Evolutionary conservation across 805 yeast genomes (phyloP).

Genomic region (Myxozyma nipponensis): DNA sequence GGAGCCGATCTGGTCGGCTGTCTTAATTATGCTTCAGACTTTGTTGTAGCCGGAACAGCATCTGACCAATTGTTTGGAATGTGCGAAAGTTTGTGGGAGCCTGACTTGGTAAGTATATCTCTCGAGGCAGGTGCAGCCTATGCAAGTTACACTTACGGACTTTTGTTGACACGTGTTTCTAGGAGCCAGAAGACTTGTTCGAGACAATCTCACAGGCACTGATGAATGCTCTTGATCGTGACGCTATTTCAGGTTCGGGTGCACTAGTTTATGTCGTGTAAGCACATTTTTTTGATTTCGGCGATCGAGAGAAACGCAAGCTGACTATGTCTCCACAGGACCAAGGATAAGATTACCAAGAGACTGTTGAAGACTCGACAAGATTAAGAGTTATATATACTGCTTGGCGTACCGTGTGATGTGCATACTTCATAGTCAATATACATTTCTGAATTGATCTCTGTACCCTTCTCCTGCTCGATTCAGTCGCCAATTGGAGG

Average conservation of each 20-base stretch:
- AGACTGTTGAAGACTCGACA: constrained; percentile 90
- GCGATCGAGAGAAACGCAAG: no score
- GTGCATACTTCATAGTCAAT: not conserved
- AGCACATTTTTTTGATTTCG: constrained; percentile 1
- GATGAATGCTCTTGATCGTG: constrained; percentile 93
- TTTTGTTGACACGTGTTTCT: not conserved
- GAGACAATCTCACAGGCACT: constrained; percentile 94
- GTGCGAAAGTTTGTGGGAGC: constrained; percentile 97
- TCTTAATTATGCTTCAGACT: constrained; percentile 90
- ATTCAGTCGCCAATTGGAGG: no score
- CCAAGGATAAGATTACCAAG: constrained; percentile 86
- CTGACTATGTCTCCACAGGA: no score
- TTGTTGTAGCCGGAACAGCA: constrained; percentile 94
- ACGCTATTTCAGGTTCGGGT: constrained; percentile 98
- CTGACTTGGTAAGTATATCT: constrained; percentile 49
- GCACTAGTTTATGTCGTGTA: constrained; percentile 81
- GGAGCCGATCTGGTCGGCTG: constrained; percentile 97
- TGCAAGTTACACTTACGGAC: not conserved
- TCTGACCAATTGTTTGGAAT: constrained; percentile 95
- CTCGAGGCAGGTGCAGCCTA: no score
- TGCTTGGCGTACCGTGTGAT: not conserved
- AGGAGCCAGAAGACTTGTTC: constrained; percentile 87
- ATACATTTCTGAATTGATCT: not conserved
- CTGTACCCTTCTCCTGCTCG: no score
- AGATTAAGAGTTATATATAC: constrained; percentile 51